Percentiles rank a stretch among this genome's conserved stretches.
Evolutionary conservation across 352 stramenopile species (phyloP).

Genomic region (Globisporangium cederbergense): DNA sequence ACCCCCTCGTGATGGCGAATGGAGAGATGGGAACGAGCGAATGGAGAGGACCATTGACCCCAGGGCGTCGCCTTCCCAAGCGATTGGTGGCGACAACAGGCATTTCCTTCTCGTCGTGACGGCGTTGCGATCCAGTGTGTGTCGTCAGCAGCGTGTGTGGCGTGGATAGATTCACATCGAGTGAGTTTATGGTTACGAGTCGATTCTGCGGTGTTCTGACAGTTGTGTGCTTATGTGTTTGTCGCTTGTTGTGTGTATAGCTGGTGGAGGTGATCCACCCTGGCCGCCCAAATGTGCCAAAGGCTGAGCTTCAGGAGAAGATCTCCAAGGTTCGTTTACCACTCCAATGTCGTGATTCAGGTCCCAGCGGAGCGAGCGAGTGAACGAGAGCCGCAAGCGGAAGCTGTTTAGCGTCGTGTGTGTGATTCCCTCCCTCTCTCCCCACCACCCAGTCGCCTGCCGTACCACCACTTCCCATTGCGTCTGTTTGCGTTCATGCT

Average conservation of each 20-base stretch:
- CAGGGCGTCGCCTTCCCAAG: too few relatives aligned
- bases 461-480: background rate
- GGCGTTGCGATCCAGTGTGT: background rate
- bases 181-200: background rate
- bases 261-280: conserved; percentile 99
- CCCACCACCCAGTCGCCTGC: background rate
- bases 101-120: too few relatives aligned
- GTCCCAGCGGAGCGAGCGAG: background rate
- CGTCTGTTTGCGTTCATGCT: too few relatives aligned
- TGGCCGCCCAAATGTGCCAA: conserved; percentile 95
- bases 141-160: background rate
- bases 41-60: too few relatives aligned
- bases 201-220: background rate
- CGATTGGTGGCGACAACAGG: too few relatives aligned
- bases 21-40: too few relatives aligned
- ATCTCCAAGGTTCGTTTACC: conserved; percentile 90
- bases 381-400: conserved; percentile 1
- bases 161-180: background rate
- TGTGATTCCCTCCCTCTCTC: background rate
- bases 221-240: background rate
- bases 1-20: too few relatives aligned
- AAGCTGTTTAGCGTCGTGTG: background rate
- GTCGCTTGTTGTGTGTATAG: conserved; percentile 31
- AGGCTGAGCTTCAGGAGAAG: conserved; percentile 97
- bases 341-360: background rate